Conservation (phyloP, 2,329 filamentous ascomycete genomes). For the Tothia fuscella region DNA sequence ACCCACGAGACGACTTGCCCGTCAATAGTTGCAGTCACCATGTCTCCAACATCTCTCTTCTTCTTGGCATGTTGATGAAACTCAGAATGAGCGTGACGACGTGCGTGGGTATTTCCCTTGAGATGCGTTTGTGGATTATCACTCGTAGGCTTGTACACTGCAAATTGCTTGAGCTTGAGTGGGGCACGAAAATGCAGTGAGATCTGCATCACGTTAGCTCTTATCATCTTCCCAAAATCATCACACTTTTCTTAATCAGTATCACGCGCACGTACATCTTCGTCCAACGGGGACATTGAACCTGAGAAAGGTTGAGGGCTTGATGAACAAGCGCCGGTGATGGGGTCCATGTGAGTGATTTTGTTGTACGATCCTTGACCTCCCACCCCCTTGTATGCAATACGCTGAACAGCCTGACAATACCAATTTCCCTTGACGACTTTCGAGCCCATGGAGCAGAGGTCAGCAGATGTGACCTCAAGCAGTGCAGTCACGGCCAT, state of each 20-base stretch:
- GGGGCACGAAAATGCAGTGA: slow-evolving; percentile 64
- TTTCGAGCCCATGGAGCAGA: background rate
- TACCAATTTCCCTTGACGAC: slow-evolving; percentile 44
- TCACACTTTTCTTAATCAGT: too few relatives aligned
- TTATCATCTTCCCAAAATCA: background rate
- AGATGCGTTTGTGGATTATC: slow-evolving; percentile 30
- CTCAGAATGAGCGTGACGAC: slow-evolving; percentile 30
- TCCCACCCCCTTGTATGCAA: slow-evolving; percentile 55
- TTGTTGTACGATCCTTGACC: slow-evolving; percentile 51
- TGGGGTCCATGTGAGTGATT: slow-evolving; percentile 47
- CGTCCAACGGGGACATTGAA: slow-evolving; percentile 53
- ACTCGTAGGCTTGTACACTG: slow-evolving; percentile 50
- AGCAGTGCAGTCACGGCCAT: too few relatives aligned
- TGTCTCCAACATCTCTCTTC: slow-evolving; percentile 38
- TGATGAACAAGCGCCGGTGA: slow-evolving; percentile 44
- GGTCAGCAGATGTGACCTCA: too few relatives aligned
- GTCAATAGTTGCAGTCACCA: slow-evolving; percentile 47
- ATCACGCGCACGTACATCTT: slow-evolving; percentile 46
- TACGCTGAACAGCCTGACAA: slow-evolving; percentile 51
- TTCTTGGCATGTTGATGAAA: slow-evolving; percentile 34
- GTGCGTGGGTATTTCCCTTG: too few relatives aligned
- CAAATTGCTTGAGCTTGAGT: slow-evolving; percentile 52
- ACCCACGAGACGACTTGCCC: slow-evolving; percentile 46
- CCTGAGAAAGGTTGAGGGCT: slow-evolving; percentile 44
- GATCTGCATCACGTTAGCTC: slow-evolving; percentile 41